A percentile compares a stretch with the other conserved stretches of the same genome.
These are phyloP conservation scores for Chara braunii DNA, from an alignment of 139 green algal genomes.

Conservation along the genomic window DNA sequence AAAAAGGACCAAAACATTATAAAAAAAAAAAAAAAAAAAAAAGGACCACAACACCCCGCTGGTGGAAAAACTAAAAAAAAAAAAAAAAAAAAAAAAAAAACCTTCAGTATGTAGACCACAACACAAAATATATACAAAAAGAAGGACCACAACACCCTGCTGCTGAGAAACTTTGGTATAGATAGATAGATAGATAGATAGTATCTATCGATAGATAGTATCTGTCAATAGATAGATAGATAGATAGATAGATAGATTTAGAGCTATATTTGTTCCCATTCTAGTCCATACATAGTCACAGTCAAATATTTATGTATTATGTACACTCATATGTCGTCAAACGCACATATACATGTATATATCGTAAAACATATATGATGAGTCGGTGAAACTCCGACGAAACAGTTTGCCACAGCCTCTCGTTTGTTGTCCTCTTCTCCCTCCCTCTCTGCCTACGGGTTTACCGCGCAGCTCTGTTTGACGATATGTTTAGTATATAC, in stretches of 20 bases:
- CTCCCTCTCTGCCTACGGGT: not conserved
- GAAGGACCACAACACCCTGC: too few relatives aligned
- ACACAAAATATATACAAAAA: too few relatives aligned
- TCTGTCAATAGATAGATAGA: not conserved
- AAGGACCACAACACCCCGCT: too few relatives aligned
- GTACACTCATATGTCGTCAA: not conserved
- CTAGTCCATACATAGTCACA: not conserved
- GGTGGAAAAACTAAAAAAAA: too few relatives aligned
- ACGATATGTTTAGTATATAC: not conserved
- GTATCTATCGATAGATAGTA: too few relatives aligned
- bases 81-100: too few relatives aligned
- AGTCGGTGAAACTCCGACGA: not conserved
- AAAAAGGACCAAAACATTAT: too few relatives aligned
- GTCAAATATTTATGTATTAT: not conserved
- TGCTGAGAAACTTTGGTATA: too few relatives aligned
- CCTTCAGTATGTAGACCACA: too few relatives aligned
- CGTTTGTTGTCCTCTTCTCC: not conserved
- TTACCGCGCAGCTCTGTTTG: not conserved
- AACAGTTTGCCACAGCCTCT: not conserved
- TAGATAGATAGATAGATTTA: not conserved
- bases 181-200: too few relatives aligned
- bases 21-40: too few relatives aligned
- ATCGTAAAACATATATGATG: not conserved
- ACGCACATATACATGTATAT: not conserved
- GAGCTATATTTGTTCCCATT: not conserved